These are phyloP conservation scores for Populus hybrid DNA, from an alignment of 441 rosid genomes.

Conservation along the genomic window DNA sequence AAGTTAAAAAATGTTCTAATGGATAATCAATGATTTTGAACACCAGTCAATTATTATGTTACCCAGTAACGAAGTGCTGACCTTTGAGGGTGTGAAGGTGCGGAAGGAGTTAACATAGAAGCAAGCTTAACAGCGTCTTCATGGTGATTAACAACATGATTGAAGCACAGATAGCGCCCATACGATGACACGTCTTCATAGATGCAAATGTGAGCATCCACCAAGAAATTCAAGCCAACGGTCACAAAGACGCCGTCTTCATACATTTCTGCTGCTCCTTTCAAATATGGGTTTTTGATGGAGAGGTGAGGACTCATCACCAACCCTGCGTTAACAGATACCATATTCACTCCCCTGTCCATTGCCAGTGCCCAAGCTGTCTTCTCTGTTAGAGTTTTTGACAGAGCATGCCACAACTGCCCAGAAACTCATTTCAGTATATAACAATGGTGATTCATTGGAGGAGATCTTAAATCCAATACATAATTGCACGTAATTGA, in stretches of 20 bases:
- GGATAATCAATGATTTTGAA: neutral
- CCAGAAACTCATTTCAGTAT: neutral
- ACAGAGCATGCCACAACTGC: conserved; percentile 65
- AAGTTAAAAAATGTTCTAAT: no score
- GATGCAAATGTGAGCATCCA: conserved; percentile 50
- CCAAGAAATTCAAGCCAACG: conserved; percentile 42
- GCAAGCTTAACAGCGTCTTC: conserved; percentile 49
- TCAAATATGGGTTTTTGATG: conserved; percentile 46
- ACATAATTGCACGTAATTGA: neutral
- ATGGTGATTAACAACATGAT: conserved; percentile 35
- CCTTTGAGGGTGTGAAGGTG: conserved; percentile 37
- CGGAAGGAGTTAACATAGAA: conserved; percentile 26
- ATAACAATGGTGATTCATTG: neutral
- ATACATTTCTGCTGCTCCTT: conserved; percentile 81
- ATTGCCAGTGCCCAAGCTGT: conserved; percentile 78
- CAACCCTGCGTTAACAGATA: conserved; percentile 53
- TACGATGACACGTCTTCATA: conserved; percentile 52
- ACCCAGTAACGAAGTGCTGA: neutral
- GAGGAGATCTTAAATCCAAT: neutral
- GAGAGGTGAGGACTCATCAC: conserved; percentile 39
- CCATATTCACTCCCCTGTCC: conserved; percentile 67
- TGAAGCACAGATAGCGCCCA: conserved; percentile 68
- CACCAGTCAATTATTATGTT: neutral
- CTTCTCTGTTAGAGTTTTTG: conserved; percentile 68
- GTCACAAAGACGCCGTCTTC: conserved; percentile 58